phyloP scores from a whole-genome alignment of 345 rosid genomes.

The Aquilaria yunnanensis region DNA sequence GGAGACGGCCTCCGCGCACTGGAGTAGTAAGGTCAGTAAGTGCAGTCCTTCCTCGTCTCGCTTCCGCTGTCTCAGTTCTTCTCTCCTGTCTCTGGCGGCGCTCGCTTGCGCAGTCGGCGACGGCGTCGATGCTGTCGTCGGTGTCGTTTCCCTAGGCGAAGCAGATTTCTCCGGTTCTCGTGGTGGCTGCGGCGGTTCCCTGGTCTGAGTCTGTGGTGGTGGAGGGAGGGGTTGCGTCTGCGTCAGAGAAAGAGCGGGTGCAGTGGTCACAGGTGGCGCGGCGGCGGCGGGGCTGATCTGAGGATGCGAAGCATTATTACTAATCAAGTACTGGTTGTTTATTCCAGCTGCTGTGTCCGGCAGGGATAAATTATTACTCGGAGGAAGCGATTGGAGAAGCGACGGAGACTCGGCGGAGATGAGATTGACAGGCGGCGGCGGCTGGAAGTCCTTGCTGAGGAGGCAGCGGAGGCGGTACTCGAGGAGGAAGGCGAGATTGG shows the following conservation, averaged over 20 bases:
- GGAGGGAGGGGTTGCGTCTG: slow-evolving; percentile 22
- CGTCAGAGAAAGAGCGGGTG: slow-evolving; percentile 23
- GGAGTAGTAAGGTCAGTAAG: slow-evolving; percentile 83
- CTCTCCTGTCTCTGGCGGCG: slow-evolving; percentile 46
- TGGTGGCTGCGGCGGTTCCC: slow-evolving; percentile 9
- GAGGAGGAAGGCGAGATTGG: slow-evolving; percentile 76
- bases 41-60: slow-evolving; percentile 91
- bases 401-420: not conserved
- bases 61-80: slow-evolving; percentile 69
- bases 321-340: slow-evolving; percentile 6
- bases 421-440: slow-evolving; percentile 4
- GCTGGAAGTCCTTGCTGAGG: slow-evolving; percentile 28
- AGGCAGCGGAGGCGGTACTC: slow-evolving; percentile 79
- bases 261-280: slow-evolving; percentile 20
- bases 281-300: not conserved
- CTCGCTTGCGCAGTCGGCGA: slow-evolving; percentile 17
- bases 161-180: slow-evolving; percentile 32
- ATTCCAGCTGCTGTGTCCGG: slow-evolving; percentile 14
- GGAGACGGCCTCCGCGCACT: slow-evolving; percentile 97
- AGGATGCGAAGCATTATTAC: too few species aligned
- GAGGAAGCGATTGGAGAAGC: slow-evolving; percentile 12
- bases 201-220: not conserved
- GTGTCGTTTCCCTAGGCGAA: slow-evolving; percentile 40
- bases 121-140: slow-evolving; percentile 20
- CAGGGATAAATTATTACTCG: slow-evolving; percentile 6